Conservation (phyloP, 2,329 filamentous ascomycete genomes). For the Mariannaea elegans region DNA sequence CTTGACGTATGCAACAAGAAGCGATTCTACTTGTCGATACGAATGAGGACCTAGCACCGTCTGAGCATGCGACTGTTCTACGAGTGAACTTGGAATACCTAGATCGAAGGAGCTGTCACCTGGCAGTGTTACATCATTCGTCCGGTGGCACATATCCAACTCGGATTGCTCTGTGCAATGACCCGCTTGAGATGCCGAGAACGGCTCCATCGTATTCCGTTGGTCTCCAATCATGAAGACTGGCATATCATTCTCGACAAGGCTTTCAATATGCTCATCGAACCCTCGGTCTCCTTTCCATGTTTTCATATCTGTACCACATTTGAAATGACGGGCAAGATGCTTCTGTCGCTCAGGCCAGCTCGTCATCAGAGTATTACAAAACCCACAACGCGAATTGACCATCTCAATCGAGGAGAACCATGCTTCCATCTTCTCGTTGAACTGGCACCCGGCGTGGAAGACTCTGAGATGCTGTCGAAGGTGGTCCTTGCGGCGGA, state of each 20-base stretch:
- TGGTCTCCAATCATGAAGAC: conserved; percentile 7
- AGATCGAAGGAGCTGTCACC: neutral
- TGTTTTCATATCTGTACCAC: conserved; percentile 4
- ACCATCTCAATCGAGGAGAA: neutral
- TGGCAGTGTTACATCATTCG: neutral
- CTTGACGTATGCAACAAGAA: conserved; percentile 1
- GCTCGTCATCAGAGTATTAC: neutral
- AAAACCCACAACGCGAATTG: conserved; percentile 18
- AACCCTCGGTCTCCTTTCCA: conserved; percentile 13
- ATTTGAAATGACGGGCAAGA: conserved; percentile 3
- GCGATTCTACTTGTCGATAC: conserved; percentile 5
- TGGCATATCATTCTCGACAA: conserved; percentile 15
- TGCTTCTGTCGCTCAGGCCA: conserved; percentile 15
- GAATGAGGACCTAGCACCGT: neutral
- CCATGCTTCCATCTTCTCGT: conserved; percentile 2
- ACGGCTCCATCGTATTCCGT: conserved; percentile 9
- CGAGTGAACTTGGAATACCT: neutral
- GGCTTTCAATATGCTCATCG: neutral
- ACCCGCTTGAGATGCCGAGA: conserved; percentile 3
- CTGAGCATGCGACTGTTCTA: neutral
- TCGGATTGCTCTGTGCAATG: neutral
- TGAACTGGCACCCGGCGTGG: neutral
- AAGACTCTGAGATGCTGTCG: conserved; percentile 9
- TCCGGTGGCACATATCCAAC: neutral
- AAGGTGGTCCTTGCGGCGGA: conserved; percentile 14